Conservation (phyloP, 257 asterid species). For the Gardenia jasminoides region DNA sequence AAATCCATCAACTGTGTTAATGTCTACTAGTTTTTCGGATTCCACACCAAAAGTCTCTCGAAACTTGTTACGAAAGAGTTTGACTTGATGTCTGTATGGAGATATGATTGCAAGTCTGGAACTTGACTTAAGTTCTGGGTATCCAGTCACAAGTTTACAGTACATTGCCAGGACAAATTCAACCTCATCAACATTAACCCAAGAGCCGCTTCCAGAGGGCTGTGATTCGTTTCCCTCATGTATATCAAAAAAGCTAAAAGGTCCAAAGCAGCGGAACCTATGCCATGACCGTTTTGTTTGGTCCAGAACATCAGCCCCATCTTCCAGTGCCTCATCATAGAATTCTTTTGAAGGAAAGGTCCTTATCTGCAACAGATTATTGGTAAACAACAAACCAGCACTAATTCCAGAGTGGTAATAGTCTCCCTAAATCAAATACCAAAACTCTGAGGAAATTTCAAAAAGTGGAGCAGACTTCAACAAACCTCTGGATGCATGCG, state of each 20-base stretch:
- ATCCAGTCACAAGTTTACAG: constrained; percentile 60
- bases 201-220: constrained; percentile 78
- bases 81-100: constrained; percentile 82
- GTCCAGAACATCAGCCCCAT: constrained; percentile 69
- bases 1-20: constrained; percentile 95
- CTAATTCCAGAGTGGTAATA: not conserved
- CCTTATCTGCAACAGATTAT: constrained; percentile 63
- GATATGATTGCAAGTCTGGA: constrained; percentile 87
- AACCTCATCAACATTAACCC: constrained; percentile 83
- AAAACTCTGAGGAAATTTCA: not conserved
- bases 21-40: constrained; percentile 75
- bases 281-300: constrained; percentile 87
- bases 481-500: constrained; percentile 98
- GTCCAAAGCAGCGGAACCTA: constrained; percentile 79
- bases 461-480: constrained; percentile 3
- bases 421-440: not conserved
- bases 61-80: constrained; percentile 68
- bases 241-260: constrained; percentile 89
- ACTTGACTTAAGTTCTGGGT: constrained; percentile 87
- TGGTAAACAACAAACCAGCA: constrained; percentile 3
- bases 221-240: constrained; percentile 79
- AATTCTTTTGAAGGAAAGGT: constrained; percentile 96
- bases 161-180: constrained; percentile 79
- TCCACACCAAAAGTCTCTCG: constrained; percentile 65
- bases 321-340: constrained; percentile 72